These are phyloP conservation scores for Acanthamoeba sp. DNA, from an alignment of 208 protist species.

Conservation along the genomic window DNA sequence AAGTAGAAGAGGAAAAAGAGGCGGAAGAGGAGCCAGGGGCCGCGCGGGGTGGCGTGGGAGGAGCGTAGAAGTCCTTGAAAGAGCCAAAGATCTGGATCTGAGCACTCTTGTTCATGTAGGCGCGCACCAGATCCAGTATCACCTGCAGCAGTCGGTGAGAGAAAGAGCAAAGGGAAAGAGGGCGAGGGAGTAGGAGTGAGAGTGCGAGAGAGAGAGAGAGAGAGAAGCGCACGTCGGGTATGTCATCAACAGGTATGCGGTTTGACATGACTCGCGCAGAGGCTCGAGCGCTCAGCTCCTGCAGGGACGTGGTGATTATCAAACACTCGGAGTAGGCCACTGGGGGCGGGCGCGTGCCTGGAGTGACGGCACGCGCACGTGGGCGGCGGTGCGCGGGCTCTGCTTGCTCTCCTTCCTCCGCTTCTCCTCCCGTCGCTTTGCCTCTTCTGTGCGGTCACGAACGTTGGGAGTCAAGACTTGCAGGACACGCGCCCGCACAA, in stretches of 20 bases:
- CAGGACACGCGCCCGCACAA: too few relatives aligned
- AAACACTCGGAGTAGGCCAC: background rate
- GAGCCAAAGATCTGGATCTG: background rate
- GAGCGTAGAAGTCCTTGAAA: background rate
- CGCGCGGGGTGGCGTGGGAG: too few relatives aligned
- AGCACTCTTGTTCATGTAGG: background rate
- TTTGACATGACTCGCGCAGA: background rate
- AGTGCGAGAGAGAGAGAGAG: background rate
- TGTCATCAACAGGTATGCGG: background rate
- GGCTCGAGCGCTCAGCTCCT: background rate
- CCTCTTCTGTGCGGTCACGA: too few relatives aligned
- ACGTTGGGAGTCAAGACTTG: too few relatives aligned
- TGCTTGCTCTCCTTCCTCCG: background rate
- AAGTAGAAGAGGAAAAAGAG: background rate
- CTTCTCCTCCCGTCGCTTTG: background rate
- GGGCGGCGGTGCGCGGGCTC: background rate
- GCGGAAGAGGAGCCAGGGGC: too few relatives aligned
- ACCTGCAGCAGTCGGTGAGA: background rate
- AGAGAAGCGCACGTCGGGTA: background rate
- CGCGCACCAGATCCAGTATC: background rate
- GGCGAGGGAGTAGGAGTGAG: background rate
- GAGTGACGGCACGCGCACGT: background rate
- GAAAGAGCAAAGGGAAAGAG: too few relatives aligned
- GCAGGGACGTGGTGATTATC: background rate
- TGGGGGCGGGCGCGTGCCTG: background rate